Evolutionary conservation across 2,329 filamentous ascomycete genomes (phyloP), one percentile per base, ranked within the genome.

Genomic region (Neobulgaria alba): DNA sequence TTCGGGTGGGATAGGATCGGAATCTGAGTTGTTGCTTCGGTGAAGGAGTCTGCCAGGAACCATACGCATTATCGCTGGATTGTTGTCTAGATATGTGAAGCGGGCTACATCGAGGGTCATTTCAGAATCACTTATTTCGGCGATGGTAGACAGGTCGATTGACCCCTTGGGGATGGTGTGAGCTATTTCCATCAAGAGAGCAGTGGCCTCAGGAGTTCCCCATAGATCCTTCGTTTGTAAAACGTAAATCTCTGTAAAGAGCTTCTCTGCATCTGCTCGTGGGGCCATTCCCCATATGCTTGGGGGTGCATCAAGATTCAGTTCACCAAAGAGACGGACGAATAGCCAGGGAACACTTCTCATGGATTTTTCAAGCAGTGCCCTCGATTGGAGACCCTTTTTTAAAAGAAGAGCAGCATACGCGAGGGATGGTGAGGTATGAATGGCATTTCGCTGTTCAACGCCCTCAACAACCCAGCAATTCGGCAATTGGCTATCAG

Each of bases 341-440:
- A 90, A 88, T 2, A 95, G 69, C 87, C 89, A 98, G 0, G 92
- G 90, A 39, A 87, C 77, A 19, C 68, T 68, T 42, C 77, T 70
- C 60, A 95, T 83, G 2, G 86, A 83, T 5, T 71, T 66, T 4
- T 69, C 67, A 5, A 96, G 70, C 5, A 77, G 65, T 39, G 72
- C 69, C 45, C 79, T 75, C 23, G 85, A 84, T 34, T 78, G 76
- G 14, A 72, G 69, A 2, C 67, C 67, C 42, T 90, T 77, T 31
- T 79, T 77, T 10, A 82, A 65, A 46, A 88, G 82, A 33, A 87
- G 69, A 46, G 84, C 75, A 3, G 90, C 89, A 29, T 95, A 71
- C 1, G 82, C 77, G 5, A 85, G 66, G 5, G 83, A 90, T 57
- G 92, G 86, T 35, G 75, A 72, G 20, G 92, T 73, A 57, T 95